These are phyloP conservation scores for Dothiorella sarmentorum DNA, from an alignment of 2,329 filamentous ascomycete genomes.

Conservation along the genomic window DNA sequence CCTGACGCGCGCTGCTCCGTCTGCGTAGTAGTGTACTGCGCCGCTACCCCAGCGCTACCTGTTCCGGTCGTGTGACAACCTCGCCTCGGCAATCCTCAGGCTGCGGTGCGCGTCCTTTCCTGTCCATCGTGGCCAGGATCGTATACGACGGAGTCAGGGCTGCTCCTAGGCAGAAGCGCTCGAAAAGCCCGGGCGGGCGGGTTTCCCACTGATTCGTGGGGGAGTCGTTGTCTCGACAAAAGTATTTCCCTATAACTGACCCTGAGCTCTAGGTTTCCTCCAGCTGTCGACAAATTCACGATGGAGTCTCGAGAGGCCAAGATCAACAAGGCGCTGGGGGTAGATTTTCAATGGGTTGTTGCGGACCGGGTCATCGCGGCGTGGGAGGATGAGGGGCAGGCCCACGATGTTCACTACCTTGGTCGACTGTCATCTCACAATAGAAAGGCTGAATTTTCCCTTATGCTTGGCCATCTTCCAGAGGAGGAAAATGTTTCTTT, in stretches of 20 bases:
- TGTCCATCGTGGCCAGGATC: background rate
- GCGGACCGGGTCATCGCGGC: background rate
- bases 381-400: background rate
- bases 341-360: background rate
- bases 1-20: background rate
- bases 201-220: conserved; percentile 1
- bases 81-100: background rate
- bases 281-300: too few relatives aligned
- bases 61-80: background rate
- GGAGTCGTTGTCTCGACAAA: background rate
- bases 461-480: conserved; percentile 3
- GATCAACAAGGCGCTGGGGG: background rate
- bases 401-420: conserved; percentile 3
- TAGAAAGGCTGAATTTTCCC: conserved; percentile 12
- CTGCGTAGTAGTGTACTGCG: background rate
- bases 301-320: background rate
- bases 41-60: background rate
- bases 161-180: conserved; percentile 1
- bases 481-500: background rate
- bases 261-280: background rate
- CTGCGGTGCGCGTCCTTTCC: background rate
- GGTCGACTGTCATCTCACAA: conserved; percentile 13
- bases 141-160: background rate
- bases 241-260: background rate
- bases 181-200: conserved; percentile 12